Base-by-base conservation (phyloP, 495 filamentous ascomycete genomes). In the Gamarada debralockiae region DNA sequence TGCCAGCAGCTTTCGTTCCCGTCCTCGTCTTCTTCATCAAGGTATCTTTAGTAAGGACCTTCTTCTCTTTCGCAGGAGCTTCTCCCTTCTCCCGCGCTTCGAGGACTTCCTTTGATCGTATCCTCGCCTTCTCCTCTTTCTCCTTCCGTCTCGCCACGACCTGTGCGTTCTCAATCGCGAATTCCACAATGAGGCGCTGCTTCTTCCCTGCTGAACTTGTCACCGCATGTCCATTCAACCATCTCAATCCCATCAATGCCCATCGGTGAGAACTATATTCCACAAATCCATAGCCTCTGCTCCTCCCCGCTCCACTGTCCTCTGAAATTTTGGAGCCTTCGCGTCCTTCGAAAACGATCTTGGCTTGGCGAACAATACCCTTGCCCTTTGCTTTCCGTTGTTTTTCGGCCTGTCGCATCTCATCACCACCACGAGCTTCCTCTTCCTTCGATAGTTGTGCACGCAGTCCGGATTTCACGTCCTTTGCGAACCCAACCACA, bases 131-230 rank as follows among this genome's bases (percentile, higher is more conserved):
- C 44, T 73, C 74, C 64, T 95, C 85, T 20, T 76, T 73, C 55
- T 92, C 87, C 56, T 77, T 82, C 21, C 93, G 73, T 50, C 93
- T 75, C 52, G 78, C 74, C 31, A 99, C 87, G 3, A 99, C 93
- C 61, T 96, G 89, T 5, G 89, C 91, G 59, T 99, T 99, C 68
- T 99, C 93, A 65, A 99, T 96, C 12, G 93, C 92, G 71, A 99
- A 99, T 65, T 99, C 93, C 31, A 92, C 92, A 67, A 99, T 89
- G 43, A 97, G 68, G 13, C 92, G 75, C 44, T 72, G 70, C 48
- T 71, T 74, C 64, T 77, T 77, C 40, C 75, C 77, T 2, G 53
- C 57, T 22, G 70, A 60, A 39, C 67, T 73, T 54, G 76, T 72
- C 14, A 80, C 40, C n/a, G 83, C 76, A 60, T 92, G 87, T 0